phyloP scores from a whole-genome alignment of 2,329 filamentous ascomycete genomes.

The Xylariaceae sp. region DNA sequence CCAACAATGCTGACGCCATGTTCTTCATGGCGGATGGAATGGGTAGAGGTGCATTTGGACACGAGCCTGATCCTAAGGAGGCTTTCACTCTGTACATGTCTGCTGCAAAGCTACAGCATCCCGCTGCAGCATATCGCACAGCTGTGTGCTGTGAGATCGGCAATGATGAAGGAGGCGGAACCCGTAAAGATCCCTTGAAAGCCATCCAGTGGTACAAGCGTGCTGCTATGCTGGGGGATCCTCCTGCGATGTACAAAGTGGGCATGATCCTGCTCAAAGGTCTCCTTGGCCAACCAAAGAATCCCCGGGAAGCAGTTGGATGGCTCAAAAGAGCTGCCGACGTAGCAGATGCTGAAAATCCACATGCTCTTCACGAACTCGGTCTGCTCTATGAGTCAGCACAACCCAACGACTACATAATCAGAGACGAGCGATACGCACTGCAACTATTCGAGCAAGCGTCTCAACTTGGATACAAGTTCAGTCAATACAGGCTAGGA shows the following conservation, averaged over 20 bases:
- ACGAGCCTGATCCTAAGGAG: constrained; percentile 81
- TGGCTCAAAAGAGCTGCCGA: constrained; percentile 95
- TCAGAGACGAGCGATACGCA: constrained; percentile 79
- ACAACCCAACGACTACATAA: constrained; percentile 64
- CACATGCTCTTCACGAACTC: constrained; percentile 90
- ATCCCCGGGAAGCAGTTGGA: constrained; percentile 78
- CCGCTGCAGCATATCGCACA: constrained; percentile 84
- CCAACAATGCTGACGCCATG: constrained; percentile 79
- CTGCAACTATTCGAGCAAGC: constrained; percentile 79
- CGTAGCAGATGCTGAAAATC: constrained; percentile 81
- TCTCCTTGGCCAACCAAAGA: constrained; percentile 78
- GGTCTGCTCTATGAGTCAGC: constrained; percentile 63
- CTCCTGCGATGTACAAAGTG: constrained; percentile 96
- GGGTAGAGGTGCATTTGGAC: constrained; percentile 73
- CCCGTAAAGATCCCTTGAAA: constrained; percentile 83
- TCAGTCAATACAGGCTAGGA: constrained; percentile 86
- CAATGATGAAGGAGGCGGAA: constrained; percentile 89
- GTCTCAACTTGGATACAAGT: constrained; percentile 87
- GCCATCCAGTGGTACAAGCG: constrained; percentile 98
- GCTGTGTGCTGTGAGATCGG: constrained; percentile 98
- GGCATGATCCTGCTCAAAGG: constrained; percentile 95
- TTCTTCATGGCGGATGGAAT: constrained; percentile 90
- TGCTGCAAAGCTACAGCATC: constrained; percentile 83
- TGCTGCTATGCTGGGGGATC: constrained; percentile 83
- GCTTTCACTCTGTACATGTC: constrained; percentile 92